phyloP scores from a whole-genome alignment of 2,329 filamentous ascomycete genomes.

The Phialocephala subalpina region DNA sequence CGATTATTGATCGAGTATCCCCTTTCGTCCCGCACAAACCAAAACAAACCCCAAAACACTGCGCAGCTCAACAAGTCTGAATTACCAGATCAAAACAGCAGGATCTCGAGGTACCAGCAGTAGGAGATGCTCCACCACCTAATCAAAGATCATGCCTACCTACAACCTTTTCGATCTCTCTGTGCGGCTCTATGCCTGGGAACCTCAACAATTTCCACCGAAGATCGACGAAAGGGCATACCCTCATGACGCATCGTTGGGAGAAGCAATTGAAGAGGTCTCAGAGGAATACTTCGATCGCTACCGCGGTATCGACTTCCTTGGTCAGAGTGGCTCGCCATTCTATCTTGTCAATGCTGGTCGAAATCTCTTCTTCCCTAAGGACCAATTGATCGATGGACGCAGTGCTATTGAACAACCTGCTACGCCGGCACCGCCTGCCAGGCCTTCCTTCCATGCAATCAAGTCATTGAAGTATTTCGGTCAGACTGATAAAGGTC shows the following conservation, averaged over 20 bases:
- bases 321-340: conserved; percentile 23
- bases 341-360: conserved; percentile 32
- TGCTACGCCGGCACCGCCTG: too few relatives aligned
- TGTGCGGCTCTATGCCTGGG: conserved; percentile 24
- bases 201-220: not conserved
- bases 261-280: conserved; percentile 17
- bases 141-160: conserved; percentile 21
- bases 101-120: not conserved
- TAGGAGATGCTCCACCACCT: not conserved
- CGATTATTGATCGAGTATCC: too few relatives aligned
- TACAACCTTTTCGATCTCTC: conserved; percentile 21
- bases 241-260: conserved; percentile 7
- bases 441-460: too few relatives aligned
- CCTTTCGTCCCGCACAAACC: not conserved
- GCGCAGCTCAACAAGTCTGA: conserved; percentile 2
- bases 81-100: not conserved
- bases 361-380: conserved; percentile 24
- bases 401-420: not conserved
- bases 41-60: not conserved
- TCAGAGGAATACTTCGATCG: conserved; percentile 24
- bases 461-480: too few relatives aligned
- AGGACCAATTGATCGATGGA: not conserved
- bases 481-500: too few relatives aligned
- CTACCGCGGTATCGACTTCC: conserved; percentile 22
- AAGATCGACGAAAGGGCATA: not conserved